Conservation (phyloP, 225 moss, liverwort and hornwort genomes). For the Anthoceros angustus region DNA sequence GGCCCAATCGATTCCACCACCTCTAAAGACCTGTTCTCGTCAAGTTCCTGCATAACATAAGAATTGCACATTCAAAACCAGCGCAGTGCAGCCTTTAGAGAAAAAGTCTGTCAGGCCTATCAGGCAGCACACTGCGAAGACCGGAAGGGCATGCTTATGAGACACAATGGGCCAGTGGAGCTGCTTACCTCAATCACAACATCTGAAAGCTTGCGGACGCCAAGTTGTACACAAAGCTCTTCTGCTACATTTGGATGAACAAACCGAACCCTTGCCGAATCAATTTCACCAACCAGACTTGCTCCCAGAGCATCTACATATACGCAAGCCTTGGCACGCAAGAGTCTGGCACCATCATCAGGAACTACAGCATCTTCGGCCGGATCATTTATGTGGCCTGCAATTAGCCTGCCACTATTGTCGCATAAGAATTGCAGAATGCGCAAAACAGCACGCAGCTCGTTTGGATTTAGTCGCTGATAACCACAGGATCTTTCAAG, state of each 20-base stretch:
- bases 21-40: constrained; percentile 51
- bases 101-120: not conserved
- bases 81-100: not conserved
- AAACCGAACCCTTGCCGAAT: constrained; percentile 51
- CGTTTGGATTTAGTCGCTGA: constrained; percentile 71
- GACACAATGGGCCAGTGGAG: not conserved
- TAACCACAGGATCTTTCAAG: constrained; percentile 58
- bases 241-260: constrained; percentile 62
- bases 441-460: constrained; percentile 53
- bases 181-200: constrained; percentile 59
- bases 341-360: constrained; percentile 56
- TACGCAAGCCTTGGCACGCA: constrained; percentile 60
- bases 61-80: not conserved
- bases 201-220: constrained; percentile 63
- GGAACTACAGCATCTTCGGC: constrained; percentile 50
- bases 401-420: constrained; percentile 29
- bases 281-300: constrained; percentile 59
- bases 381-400: constrained; percentile 27
- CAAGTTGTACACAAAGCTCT: constrained; percentile 40
- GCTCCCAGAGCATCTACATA: constrained; percentile 49
- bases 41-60: constrained; percentile 46
- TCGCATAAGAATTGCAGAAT: constrained; percentile 59
- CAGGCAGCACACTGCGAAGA: not conserved
- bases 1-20: constrained; percentile 45
- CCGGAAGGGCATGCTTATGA: not conserved